Evolutionary conservation across 768 basidiomycete species (phyloP).

Genomic region (Naganishia randhawae): DNA sequence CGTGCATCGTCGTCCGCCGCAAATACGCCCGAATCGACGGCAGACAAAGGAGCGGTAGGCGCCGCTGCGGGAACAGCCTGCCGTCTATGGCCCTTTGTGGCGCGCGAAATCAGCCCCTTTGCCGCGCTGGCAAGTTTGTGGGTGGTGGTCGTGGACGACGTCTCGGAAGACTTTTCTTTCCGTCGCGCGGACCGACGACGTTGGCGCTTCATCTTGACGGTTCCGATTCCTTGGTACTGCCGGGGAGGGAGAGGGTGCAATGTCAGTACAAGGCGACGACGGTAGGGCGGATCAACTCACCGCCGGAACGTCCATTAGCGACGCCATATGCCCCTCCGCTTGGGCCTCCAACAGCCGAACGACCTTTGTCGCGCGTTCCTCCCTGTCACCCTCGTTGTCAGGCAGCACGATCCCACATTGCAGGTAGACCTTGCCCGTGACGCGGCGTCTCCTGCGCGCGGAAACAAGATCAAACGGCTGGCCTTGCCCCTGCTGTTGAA

Average conservation of each 20-base stretch:
- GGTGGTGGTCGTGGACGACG: slow-evolving; percentile 8
- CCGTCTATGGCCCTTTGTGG: slow-evolving; percentile 27
- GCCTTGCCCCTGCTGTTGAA: slow-evolving; percentile 49
- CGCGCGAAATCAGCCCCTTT: slow-evolving; percentile 24
- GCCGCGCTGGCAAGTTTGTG: slow-evolving; percentile 20
- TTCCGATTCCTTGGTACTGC: slow-evolving; percentile 50
- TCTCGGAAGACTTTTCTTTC: neutral
- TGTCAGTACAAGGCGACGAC: neutral
- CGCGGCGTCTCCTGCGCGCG: slow-evolving; percentile 56
- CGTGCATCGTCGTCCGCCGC: neutral
- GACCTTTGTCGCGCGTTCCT: slow-evolving; percentile 37
- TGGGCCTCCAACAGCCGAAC: neutral
- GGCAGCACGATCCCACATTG: slow-evolving; percentile 61
- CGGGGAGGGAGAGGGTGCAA: slow-evolving; percentile 8
- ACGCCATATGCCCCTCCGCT: slow-evolving; percentile 30
- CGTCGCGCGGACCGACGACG: neutral
- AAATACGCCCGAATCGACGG: neutral
- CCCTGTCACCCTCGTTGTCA: slow-evolving; percentile 53
- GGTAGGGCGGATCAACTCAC: too few species aligned
- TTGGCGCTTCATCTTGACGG: slow-evolving; percentile 38
- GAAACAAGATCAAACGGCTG: slow-evolving; percentile 54
- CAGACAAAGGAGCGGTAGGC: neutral
- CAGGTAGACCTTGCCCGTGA: slow-evolving; percentile 60
- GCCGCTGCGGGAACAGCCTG: neutral
- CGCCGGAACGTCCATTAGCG: slow-evolving; percentile 44